Conservation (phyloP, 2,329 filamentous ascomycete species). For the Sclerotinia subarctica region DNA sequence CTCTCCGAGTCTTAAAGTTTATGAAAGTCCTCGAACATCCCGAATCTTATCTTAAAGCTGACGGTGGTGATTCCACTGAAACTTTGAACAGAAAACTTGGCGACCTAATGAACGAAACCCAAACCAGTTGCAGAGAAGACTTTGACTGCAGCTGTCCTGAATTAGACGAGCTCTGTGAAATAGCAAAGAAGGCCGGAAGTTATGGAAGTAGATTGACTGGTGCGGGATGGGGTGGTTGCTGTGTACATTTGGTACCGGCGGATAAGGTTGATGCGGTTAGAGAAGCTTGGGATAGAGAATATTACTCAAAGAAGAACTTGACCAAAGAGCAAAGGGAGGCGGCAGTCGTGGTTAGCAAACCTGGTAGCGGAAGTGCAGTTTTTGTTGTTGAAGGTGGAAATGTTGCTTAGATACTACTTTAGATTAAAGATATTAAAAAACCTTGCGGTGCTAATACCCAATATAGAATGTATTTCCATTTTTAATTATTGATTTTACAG, state of each 20-base stretch:
- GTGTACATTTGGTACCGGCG: constrained; percentile 84
- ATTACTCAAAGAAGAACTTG: constrained; percentile 67
- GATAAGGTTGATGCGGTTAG: constrained; percentile 77
- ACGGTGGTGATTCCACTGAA: constrained; percentile 46
- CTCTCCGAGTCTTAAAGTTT: constrained; percentile 80
- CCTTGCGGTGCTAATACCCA: background rate
- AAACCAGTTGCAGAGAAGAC: constrained; percentile 78
- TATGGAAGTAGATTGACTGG: constrained; percentile 86
- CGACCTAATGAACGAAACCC: constrained; percentile 81
- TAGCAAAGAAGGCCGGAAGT: constrained; percentile 74
- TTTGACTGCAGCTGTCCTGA: constrained; percentile 94
- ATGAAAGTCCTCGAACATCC: constrained; percentile 67
- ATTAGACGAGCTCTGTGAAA: constrained; percentile 81
- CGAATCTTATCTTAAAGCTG: constrained; percentile 37
- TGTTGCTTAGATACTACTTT: constrained; percentile 18
- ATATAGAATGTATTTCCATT: background rate
- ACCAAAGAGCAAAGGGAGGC: constrained; percentile 70
- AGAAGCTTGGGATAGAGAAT: constrained; percentile 73
- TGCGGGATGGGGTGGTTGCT: constrained; percentile 96
- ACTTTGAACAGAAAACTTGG: constrained; percentile 69
- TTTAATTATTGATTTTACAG: background rate
- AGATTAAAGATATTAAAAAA: background rate
- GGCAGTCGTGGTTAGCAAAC: constrained; percentile 86
- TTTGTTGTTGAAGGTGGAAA: constrained; percentile 41
- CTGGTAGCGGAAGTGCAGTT: constrained; percentile 68